Base-by-base conservation (phyloP, 2,329 filamentous ascomycete species). In the Nigrospora sphaerica region DNA sequence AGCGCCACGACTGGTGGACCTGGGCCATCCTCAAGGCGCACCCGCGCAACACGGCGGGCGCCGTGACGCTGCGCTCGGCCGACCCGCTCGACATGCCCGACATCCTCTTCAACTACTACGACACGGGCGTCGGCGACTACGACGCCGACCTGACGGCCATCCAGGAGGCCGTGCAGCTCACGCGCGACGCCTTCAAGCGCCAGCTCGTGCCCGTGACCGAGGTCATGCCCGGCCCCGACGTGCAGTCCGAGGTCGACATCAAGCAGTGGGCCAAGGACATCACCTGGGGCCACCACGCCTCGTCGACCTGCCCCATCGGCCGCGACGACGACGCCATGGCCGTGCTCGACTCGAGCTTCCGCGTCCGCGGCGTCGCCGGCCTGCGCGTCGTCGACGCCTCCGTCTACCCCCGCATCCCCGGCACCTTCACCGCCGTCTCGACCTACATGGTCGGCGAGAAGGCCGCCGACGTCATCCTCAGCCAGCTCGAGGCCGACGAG, bases 61-160 rank as follows among this genome's bases (percentile, higher is more conserved):
- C 72, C 1, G 83, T 89, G 4, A 73, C 63, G 4, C 74, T 89
- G 6, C 69, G 67, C 19, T 84, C 80, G 0, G 67, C 74, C 0
- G 73, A 86, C 55, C 81, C 83, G 0, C 73, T 74, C 1, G 83
- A 85, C 44, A 73, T 74, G n/a, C 83, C 84, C 0, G 62, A 74
- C 32, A 83, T 84, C 57, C 71, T 74, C 58, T 81, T 82, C 66
- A 76, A 77, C 54, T 77, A 73, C 56, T 81, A 70, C 68, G 67
- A 64, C 12, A 59, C 70, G 19, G 72, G 75, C 2, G 68, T 71
- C 10, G 69, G 70, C 17, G 62, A 36, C 42, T 58, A 68, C 28
- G 35, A 44, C 32, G 32, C 31, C 23, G 42, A 44, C 13, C 19
- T 44, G 32, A 32, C 35, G 23, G 42, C 42, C 32, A 35, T 44